Evolutionary conservation across 805 yeast genomes (phyloP).

Genomic region (Zygosaccharomyces kombuchaensis): DNA sequence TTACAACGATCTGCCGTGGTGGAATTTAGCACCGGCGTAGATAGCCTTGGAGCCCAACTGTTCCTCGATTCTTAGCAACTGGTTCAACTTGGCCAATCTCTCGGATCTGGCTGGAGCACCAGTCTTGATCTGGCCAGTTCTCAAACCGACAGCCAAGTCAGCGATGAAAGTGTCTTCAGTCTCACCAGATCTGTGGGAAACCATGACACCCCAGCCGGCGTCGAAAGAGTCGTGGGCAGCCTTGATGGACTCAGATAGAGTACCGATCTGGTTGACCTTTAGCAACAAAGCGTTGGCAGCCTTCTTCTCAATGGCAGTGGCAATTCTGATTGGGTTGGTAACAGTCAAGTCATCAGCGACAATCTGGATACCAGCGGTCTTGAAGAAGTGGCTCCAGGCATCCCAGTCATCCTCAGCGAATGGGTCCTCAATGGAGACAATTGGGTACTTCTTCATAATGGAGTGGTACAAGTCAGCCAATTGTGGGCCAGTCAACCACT

Average conservation of each 20-base stretch:
- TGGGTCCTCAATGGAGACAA: constrained; percentile 97
- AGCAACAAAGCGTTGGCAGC: constrained; percentile 89
- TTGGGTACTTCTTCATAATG: constrained; percentile 88
- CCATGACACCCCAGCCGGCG: constrained; percentile 99
- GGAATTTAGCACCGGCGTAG: constrained; percentile 93
- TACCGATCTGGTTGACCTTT: constrained; percentile 99
- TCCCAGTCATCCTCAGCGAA: constrained; percentile 99
- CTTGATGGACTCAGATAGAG: constrained; percentile 91
- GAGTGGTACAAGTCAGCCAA: constrained; percentile 78
- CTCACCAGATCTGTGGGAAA: constrained; percentile 99
- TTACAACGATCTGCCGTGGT: constrained; percentile 43
- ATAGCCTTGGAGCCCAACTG: constrained; percentile 96
- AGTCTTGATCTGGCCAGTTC: constrained; percentile 98
- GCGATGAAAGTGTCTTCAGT: constrained; percentile 99
- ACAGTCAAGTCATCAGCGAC: constrained; percentile 99
- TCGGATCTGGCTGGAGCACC: constrained; percentile 99
- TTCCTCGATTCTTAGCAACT: constrained; percentile 97
- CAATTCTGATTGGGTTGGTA: constrained; percentile 93
- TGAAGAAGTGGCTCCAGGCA: constrained; percentile 88
- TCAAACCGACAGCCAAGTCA: constrained; percentile 94
- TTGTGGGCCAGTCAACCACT: constrained; percentile 87
- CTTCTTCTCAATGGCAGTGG: constrained; percentile 95
- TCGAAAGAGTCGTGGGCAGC: constrained; percentile 94
- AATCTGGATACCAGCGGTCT: constrained; percentile 74
- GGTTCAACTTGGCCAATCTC: constrained; percentile 98